Base-by-base conservation (phyloP, 371 early-diverging fungal genomes). In the Lichtheimia ramosa region DNA sequence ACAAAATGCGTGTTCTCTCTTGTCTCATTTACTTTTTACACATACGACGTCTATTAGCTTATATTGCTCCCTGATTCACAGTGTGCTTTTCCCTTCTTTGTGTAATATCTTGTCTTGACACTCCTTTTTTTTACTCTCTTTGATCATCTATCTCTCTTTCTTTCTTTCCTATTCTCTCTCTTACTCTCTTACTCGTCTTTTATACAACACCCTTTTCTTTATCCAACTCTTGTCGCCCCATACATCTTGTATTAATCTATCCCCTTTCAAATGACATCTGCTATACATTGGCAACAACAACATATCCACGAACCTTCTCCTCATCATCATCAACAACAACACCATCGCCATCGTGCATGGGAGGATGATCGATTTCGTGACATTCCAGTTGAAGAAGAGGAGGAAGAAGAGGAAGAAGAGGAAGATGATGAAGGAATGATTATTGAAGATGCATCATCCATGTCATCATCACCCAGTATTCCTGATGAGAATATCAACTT, bases 401-500 rank as follows among this genome's bases (percentile, higher is more conserved):
- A 76, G 4, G 71, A 71, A 18, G 72, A 60, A 3, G 53, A 59
- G 6, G 61, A 61, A 16, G 75, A 82, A 5, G 73, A 79, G 8
- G 75, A 69, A 4, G 83, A 84, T 20, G 90, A 90, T 28, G 81
- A 81, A 25, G 82, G 73, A 48, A 28, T 66, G 28, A 59, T 74
- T 56, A 58, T 66, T 15, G 78, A 77, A 40, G 73, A 73, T 23
- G 52, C 65, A 8, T 74, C 74, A 8, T 82, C 82, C 53, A 73
- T 81, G 53, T 70, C 83, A 24, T 85, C 88, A 18, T 73, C 82
- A 6, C 80, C 85, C 39, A 84, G 83, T 54, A 77, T 85, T 48
- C 77, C 86, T 5, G 91, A 91, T 67, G 91, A 91, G 61, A 85
- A 90, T 51, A 89, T 91, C 50, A 84, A 91, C 62, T 89, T 88